These are phyloP conservation scores for Pythium coloratum DNA, from an alignment of 352 stramenopile species.

Conservation along the genomic window DNA sequence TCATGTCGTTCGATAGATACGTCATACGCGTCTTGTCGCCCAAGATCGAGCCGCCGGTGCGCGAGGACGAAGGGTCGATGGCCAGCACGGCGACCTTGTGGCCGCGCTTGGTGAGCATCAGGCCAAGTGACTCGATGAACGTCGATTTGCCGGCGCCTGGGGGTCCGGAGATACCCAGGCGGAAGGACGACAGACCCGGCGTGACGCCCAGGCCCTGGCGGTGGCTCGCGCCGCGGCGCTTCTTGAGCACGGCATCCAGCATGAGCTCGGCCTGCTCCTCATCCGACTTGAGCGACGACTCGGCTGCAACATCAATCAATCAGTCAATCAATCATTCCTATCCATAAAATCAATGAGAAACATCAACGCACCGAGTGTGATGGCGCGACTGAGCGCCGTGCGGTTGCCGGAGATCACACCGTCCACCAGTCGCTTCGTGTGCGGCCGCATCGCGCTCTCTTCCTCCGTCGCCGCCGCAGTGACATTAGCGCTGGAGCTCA, in stretches of 20 bases:
- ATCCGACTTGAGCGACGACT: conserved; percentile 74
- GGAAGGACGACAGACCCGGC: conserved; percentile 57
- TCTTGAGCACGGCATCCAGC: conserved; percentile 78
- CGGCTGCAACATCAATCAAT: conserved; percentile 40
- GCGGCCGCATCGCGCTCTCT: conserved; percentile 23
- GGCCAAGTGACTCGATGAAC: conserved; percentile 96
- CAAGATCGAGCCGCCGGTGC: conserved; percentile 95
- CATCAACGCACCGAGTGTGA: conserved; percentile 56
- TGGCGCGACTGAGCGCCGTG: conserved; percentile 69
- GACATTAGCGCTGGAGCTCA: not conserved
- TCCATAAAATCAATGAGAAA: not conserved
- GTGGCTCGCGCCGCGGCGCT: conserved; percentile 45
- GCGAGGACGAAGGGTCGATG: conserved; percentile 96
- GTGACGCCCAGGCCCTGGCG: conserved; percentile 23
- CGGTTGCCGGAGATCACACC: conserved; percentile 56
- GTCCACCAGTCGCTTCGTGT: conserved; percentile 54
- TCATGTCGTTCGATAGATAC: conserved; percentile 89
- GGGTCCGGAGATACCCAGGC: conserved; percentile 90
- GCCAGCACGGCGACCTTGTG: conserved; percentile 94
- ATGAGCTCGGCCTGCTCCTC: conserved; percentile 84
- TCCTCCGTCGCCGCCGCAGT: not conserved
- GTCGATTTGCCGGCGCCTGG: conserved; percentile 97
- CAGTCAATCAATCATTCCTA: not conserved
- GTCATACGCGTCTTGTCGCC: conserved; percentile 99
- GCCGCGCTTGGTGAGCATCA: conserved; percentile 75